phyloP scores from a whole-genome alignment of 2,329 filamentous ascomycete species.

The Pseudogymnoascus sp. region DNA sequence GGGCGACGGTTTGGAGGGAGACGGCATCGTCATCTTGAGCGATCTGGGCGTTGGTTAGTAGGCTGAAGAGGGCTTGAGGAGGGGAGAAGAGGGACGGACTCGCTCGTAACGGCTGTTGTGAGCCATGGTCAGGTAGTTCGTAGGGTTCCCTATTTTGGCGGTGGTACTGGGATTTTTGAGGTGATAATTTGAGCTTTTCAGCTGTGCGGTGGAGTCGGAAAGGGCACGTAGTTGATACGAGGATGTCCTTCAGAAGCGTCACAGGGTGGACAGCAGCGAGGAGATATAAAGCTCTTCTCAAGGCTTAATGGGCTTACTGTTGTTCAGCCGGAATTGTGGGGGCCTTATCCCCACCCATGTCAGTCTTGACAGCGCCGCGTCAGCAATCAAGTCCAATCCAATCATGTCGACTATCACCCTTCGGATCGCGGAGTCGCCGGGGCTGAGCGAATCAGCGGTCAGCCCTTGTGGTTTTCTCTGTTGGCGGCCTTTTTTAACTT shows the following conservation, averaged over 20 bases:
- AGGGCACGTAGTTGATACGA: not conserved
- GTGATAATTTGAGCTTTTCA: not conserved
- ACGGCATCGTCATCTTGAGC: slow-evolving; percentile 2
- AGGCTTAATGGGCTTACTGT: not conserved
- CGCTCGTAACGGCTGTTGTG: not conserved
- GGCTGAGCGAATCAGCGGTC: not conserved
- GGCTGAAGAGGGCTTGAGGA: not conserved
- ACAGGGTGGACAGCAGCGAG: not conserved
- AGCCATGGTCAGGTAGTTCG: not conserved
- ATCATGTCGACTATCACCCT: not conserved
- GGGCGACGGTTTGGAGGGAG: slow-evolving; percentile 5
- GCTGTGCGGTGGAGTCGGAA: not conserved
- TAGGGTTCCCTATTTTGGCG: not conserved
- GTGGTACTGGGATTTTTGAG: not conserved
- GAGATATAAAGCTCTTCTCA: not conserved
- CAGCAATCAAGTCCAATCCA: not conserved
- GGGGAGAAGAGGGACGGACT: not conserved
- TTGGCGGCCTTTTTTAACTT: not conserved
- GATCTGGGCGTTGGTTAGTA: not conserved
- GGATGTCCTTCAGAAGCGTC: not conserved
- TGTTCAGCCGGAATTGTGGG: not conserved
- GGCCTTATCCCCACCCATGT: not conserved
- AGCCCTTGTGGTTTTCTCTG: not conserved
- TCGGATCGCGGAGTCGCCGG: not conserved
- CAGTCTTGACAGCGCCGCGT: not conserved